phyloP scores from a whole-genome alignment of 352 stramenopile genomes.

The Peronosclerospora sorghi region DNA sequence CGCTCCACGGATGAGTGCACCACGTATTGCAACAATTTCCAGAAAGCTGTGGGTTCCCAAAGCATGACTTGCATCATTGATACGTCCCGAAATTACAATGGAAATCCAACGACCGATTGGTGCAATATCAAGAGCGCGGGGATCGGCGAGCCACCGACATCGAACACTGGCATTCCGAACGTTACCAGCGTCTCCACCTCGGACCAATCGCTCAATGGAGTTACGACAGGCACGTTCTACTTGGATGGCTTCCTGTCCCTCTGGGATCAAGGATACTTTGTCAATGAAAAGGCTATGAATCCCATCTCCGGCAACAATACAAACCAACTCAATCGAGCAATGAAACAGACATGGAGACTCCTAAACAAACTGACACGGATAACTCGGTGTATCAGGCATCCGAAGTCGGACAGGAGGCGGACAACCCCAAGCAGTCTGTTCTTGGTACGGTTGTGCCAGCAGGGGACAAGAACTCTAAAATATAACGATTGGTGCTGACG shows the following conservation, averaged over 20 bases:
- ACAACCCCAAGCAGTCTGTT: not conserved
- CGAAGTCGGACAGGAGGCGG: not conserved
- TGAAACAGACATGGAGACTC: not conserved
- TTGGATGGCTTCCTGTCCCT: slow-evolving; percentile 35
- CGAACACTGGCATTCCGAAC: slow-evolving; percentile 30
- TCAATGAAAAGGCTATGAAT: slow-evolving; percentile 21
- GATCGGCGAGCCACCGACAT: slow-evolving; percentile 44
- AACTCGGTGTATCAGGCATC: not conserved
- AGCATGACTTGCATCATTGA: not conserved
- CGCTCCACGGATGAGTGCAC: slow-evolving; percentile 36
- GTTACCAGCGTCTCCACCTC: slow-evolving; percentile 31
- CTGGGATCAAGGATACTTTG: slow-evolving; percentile 66
- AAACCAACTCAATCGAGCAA: not conserved
- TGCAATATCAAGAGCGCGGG: slow-evolving; percentile 52
- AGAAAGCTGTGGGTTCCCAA: slow-evolving; percentile 30
- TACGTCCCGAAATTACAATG: slow-evolving; percentile 40
- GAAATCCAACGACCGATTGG: slow-evolving; percentile 34
- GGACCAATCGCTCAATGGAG: slow-evolving; percentile 19
- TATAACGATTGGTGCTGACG: not conserved
- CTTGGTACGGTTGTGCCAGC: not conserved
- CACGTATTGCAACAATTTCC: slow-evolving; percentile 42
- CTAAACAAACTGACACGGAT: not conserved
- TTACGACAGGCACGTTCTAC: slow-evolving; percentile 45
- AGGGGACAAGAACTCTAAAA: not conserved
- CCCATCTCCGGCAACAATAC: not conserved